These are phyloP conservation scores for Calonectria henricotiae DNA, from an alignment of 2,329 filamentous ascomycete species.

Conservation along the genomic window DNA sequence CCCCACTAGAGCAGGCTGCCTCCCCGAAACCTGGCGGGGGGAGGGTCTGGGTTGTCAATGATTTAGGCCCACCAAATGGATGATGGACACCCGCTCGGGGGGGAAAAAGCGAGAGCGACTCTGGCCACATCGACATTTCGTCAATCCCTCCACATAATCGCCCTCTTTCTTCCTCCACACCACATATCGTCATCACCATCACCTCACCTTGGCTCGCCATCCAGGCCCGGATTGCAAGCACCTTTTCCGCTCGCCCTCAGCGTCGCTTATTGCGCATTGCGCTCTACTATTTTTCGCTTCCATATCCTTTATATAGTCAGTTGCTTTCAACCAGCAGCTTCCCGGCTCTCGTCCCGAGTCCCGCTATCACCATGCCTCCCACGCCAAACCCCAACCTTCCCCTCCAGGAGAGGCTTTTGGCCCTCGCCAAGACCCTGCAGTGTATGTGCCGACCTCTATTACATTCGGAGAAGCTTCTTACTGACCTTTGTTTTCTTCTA, in stretches of 20 bases:
- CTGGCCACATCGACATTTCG: conserved; percentile 39
- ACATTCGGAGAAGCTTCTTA: conserved; percentile 34
- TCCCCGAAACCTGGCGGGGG: conserved; percentile 29
- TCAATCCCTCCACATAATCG: conserved; percentile 32
- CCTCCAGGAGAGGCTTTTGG: conserved; percentile 81
- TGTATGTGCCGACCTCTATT: conserved; percentile 72
- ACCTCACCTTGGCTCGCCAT: conserved; percentile 2
- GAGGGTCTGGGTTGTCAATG: conserved; percentile 16
- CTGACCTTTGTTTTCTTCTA: conserved; percentile 47
- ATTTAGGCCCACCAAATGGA: conserved; percentile 21
- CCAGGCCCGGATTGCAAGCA: conserved; percentile 12
- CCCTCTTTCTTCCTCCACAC: conserved; percentile 23
- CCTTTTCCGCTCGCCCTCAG: neutral
- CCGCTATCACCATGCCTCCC: conserved; percentile 73
- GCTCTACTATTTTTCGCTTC: conserved; percentile 34
- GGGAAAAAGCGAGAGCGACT: conserved; percentile 24
- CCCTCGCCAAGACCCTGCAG: conserved; percentile 91
- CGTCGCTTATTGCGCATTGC: conserved; percentile 31
- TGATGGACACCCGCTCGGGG: conserved; percentile 25
- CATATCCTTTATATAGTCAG: conserved; percentile 17
- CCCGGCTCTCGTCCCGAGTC: neutral
- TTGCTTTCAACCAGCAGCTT: conserved; percentile 36
- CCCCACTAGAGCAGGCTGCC: conserved; percentile 22
- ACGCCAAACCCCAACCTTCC: conserved; percentile 80
- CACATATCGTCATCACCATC: conserved; percentile 33